These are phyloP conservation scores for Nigrospora osmanthi DNA, from an alignment of 2,329 filamentous ascomycete genomes.

Conservation along the genomic window DNA sequence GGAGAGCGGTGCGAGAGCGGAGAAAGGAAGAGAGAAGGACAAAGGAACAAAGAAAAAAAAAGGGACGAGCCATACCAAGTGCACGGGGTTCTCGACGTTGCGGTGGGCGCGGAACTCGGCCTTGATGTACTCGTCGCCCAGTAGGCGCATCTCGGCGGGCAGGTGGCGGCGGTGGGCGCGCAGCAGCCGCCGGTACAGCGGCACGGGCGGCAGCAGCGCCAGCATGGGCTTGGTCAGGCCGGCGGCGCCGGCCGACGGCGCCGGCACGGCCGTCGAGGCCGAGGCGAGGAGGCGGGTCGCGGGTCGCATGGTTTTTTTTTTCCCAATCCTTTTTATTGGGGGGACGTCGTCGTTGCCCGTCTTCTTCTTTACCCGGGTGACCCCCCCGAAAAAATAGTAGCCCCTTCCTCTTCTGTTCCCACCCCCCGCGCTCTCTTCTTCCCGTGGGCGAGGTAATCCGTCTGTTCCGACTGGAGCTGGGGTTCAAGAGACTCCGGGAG, in stretches of 20 bases:
- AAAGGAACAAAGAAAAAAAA: neutral
- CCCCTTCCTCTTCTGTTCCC: no score
- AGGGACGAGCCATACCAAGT: slow-evolving; percentile 58
- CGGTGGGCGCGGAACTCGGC: slow-evolving; percentile 82
- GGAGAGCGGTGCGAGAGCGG: neutral
- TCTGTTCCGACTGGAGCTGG: no score
- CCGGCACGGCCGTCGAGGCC: slow-evolving; percentile 15
- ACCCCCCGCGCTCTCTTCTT: no score
- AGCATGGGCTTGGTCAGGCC: slow-evolving; percentile 30
- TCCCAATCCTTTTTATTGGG: no score
- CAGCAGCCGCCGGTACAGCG: slow-evolving; percentile 79
- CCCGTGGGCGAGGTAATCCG: no score
- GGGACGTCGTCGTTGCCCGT: no score
- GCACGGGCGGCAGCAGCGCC: slow-evolving; percentile 79
- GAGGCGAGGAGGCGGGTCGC: slow-evolving; percentile 26
- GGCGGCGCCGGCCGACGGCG: slow-evolving; percentile 13
- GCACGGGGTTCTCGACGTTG: slow-evolving; percentile 80
- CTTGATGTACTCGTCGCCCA: slow-evolving; percentile 92
- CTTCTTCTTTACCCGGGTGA: no score
- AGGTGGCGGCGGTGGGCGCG: slow-evolving; percentile 79
- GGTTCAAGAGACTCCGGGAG: no score
- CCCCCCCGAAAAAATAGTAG: no score
- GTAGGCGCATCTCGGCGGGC: slow-evolving; percentile 62
- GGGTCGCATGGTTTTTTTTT: slow-evolving; percentile 14
- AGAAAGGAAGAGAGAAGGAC: neutral